Percentiles rank a stretch among this genome's conserved stretches.
These are phyloP conservation scores for Vitis rupestris DNA, from an alignment of 164 flowering plant genomes.

Conservation along the genomic window DNA sequence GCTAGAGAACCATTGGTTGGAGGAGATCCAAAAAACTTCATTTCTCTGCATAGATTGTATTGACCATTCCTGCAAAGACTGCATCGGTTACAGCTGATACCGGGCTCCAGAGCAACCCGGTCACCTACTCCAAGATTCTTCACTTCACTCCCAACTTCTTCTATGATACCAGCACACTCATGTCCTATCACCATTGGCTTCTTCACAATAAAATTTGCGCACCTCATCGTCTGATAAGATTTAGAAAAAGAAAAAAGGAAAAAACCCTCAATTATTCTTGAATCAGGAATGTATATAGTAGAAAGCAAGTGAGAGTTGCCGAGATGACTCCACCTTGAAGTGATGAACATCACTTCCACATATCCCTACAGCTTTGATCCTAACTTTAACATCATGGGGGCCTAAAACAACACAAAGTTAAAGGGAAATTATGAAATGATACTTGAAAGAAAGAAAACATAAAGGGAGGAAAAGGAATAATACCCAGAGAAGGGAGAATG, in stretches of 20 bases:
- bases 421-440: too few species aligned
- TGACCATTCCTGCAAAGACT: conserved; percentile 55
- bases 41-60: conserved; percentile 78
- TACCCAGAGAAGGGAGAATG: conserved; percentile 69
- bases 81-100: conserved; percentile 62
- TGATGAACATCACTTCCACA: conserved; percentile 75
- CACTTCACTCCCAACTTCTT: conserved; percentile 82
- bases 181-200: conserved; percentile 99
- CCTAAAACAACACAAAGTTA: conserved; percentile 23
- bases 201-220: conserved; percentile 70
- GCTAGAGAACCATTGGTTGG: conserved; percentile 83
- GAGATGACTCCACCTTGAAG: conserved; percentile 33
- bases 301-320: too few species aligned
- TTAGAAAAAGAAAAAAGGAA: neutral
- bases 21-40: conserved; percentile 81
- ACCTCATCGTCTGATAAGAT: conserved; percentile 49
- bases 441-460: neutral
- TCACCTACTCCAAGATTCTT: conserved; percentile 66
- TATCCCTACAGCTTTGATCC: conserved; percentile 69
- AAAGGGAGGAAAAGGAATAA: neutral
- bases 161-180: conserved; percentile 91
- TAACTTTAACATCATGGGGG: conserved; percentile 48
- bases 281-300: too few species aligned
- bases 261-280: too few species aligned
- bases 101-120: conserved; percentile 93